Evolutionary conservation across 75 land plant genomes (phyloP).

Genomic region (Cryptomeria japonica): DNA sequence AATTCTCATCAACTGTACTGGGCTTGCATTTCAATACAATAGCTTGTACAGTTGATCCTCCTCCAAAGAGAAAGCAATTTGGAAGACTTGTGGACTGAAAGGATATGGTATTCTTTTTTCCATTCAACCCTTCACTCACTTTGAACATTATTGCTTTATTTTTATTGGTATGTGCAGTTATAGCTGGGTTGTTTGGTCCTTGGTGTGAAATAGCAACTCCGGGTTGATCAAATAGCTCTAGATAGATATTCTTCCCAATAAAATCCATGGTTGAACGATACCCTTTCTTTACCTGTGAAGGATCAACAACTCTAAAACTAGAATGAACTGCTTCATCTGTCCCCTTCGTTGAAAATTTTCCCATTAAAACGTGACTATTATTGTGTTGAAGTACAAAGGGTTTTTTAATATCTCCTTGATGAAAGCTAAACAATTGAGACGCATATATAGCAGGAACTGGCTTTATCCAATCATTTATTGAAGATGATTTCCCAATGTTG

Average conservation of each 20-base stretch:
- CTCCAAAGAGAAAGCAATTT: constrained; percentile 40
- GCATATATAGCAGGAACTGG: constrained; percentile 35
- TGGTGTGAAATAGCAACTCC: constrained; percentile 46
- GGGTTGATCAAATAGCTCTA: constrained; percentile 75
- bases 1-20: constrained; percentile 21
- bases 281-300: not conserved
- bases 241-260: constrained; percentile 39
- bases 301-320: constrained; percentile 45
- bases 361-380: constrained; percentile 33
- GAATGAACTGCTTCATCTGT: constrained; percentile 37
- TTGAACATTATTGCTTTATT: constrained; percentile 26
- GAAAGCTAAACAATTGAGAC: constrained; percentile 36
- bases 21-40: constrained; percentile 34
- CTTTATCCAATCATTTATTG: constrained; percentile 43
- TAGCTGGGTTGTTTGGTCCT: constrained; percentile 32
- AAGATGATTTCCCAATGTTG: constrained; percentile 12
- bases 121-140: constrained; percentile 50
- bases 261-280: not conserved
- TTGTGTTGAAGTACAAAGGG: constrained; percentile 25
- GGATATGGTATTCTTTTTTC: constrained; percentile 41
- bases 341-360: constrained; percentile 23
- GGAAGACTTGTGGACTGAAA: constrained; percentile 45
- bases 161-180: not conserved
- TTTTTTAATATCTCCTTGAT: constrained; percentile 16
- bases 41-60: not conserved